A percentile compares a stretch with the other conserved stretches of the same genome.
Evolutionary conservation across 2,329 filamentous ascomycete species (phyloP).

Genomic region (Colletotrichum sp.): DNA sequence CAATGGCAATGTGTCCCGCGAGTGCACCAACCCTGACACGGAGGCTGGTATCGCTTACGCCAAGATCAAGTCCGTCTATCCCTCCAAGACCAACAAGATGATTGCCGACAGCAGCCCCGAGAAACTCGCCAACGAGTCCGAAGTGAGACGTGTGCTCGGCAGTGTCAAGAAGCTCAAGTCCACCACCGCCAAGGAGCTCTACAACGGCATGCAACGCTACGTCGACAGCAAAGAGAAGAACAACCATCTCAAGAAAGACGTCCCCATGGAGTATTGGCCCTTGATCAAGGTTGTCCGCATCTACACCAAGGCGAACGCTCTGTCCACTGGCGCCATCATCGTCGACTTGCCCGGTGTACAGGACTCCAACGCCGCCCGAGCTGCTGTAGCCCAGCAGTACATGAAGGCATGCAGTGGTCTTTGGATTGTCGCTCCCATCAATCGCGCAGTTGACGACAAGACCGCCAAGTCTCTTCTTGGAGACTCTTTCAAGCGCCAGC

Average conservation of each 20-base stretch:
- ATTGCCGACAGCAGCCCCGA: conserved; percentile 25
- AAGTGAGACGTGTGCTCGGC: conserved; percentile 28
- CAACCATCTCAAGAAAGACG: conserved; percentile 6
- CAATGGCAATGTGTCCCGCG: conserved; percentile 40
- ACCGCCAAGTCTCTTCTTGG: conserved; percentile 62
- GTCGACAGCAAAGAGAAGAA: conserved; percentile 34
- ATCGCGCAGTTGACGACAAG: conserved; percentile 64
- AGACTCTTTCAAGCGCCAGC: conserved; percentile 61
- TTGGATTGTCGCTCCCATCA: conserved; percentile 70
- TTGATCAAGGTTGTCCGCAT: conserved; percentile 57
- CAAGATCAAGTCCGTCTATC: conserved; percentile 53
- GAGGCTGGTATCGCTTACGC: conserved; percentile 47
- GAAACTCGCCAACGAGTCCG: conserved; percentile 25
- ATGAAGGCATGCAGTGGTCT: conserved; percentile 65
- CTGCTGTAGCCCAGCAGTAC: conserved; percentile 62
- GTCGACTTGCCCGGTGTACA: conserved; percentile 63
- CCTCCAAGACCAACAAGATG: conserved; percentile 31
- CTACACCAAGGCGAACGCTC: conserved; percentile 36
- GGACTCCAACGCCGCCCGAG: conserved; percentile 65
- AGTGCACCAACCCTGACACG: conserved; percentile 44
- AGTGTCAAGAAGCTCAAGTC: conserved; percentile 26
- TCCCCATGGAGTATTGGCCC: conserved; percentile 46
- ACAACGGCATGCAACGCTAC: conserved; percentile 28
- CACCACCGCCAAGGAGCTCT: conserved; percentile 25
- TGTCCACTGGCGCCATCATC: conserved; percentile 39